Evolutionary conservation across 352 stramenopile genomes (phyloP).

Genomic region (Pythium periplocum): DNA sequence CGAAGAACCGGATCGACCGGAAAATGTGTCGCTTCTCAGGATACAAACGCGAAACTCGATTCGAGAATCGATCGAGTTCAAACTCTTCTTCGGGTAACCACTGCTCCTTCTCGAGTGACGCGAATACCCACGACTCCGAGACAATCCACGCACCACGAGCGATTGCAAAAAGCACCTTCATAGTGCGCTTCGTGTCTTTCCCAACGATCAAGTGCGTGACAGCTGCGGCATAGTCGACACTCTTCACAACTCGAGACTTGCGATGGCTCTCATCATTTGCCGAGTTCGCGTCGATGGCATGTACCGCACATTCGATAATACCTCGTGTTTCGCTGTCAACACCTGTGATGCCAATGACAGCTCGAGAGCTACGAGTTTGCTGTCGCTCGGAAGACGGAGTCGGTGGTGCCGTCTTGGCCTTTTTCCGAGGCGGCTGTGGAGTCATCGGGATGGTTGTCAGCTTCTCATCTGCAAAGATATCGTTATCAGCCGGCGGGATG

Average conservation of each 20-base stretch:
- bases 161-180: conserved; percentile 84
- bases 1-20: conserved; percentile 56
- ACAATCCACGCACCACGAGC: conserved; percentile 78
- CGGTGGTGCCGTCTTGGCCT: too few species aligned
- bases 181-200: conserved; percentile 60
- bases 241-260: conserved; percentile 77
- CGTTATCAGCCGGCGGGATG: too few species aligned
- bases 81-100: conserved; percentile 71
- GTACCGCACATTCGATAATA: conserved; percentile 69
- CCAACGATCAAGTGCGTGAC: conserved; percentile 78
- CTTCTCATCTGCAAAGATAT: too few species aligned
- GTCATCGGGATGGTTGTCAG: too few species aligned
- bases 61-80: conserved; percentile 49
- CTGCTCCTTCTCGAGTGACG: conserved; percentile 62
- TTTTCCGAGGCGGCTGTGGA: too few species aligned
- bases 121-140: conserved; percentile 73
- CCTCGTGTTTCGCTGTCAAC: conserved; percentile 50
- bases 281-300: conserved; percentile 69
- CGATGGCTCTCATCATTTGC: conserved; percentile 35
- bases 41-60: conserved; percentile 35
- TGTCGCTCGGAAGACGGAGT: too few species aligned
- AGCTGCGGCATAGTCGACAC: conserved; percentile 55
- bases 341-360: conserved; percentile 73
- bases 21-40: conserved; percentile 57
- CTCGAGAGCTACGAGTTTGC: conserved; percentile 6